Base-by-base conservation (phyloP, 2,329 filamentous ascomycete species). In the Reticulascus tulasneorum region DNA sequence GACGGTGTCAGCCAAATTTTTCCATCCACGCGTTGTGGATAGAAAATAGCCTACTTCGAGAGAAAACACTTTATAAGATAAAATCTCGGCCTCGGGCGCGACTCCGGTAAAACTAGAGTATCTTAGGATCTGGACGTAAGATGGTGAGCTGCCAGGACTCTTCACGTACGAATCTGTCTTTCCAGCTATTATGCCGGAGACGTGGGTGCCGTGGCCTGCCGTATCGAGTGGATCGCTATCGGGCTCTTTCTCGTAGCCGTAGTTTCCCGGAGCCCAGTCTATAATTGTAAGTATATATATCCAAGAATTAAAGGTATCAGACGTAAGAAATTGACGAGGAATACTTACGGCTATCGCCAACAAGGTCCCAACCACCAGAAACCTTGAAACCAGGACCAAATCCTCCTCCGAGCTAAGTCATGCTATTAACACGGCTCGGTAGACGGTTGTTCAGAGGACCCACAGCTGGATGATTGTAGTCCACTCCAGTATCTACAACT, bases 381-480 rank as follows among this genome's bases (percentile, higher is more conserved):
- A 71, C 58, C 28, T 68, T 59, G 46, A 55, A 67, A 2, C 65
- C 66, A 7, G 51, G 47, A 4, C 68, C 69, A 40, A 69, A 69
- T 17, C 66, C 62, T 10, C 66, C 66, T 13, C 68, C 68, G 7
- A 67, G 57, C 33, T 36, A 10, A 2, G 22, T 33, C 22, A 12
- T 5, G 6, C 7, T 6, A 12, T 35, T 15, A 38, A n/a, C n/a
- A n/a, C 27, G 19, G 17, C 4, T 6, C 20, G 17, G 23, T 13
- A 25, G 23, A n/a, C n/a, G n/a, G 46, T 33, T 19, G 22, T 24
- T 16, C 6, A 4, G 3, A 11, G 10, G 7, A 41, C 42, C 22
- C 48, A 62, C 58, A 21, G 64, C 61, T 18, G 62, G 62, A 42
- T 69, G 66, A 5, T 47, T 55, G 40, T 69, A 69, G 39, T 70